Base-by-base conservation (phyloP, 768 basidiomycete species). In the Boletales sp. region DNA sequence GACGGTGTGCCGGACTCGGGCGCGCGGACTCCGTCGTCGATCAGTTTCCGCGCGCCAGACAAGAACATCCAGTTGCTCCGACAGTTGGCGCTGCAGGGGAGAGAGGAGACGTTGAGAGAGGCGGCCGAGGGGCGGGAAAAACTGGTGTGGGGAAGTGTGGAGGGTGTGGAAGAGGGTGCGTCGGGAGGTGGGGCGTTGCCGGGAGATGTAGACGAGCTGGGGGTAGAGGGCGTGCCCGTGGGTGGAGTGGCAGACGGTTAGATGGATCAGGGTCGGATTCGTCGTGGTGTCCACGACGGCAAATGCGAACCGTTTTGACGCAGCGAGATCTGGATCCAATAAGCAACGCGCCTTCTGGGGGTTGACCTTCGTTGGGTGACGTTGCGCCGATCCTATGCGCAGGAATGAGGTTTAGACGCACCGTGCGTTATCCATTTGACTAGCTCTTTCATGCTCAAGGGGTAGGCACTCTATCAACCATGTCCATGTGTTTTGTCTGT, bases 11-110 rank as follows among this genome's bases (percentile, higher is more conserved):
- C 49, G 45, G 42, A 14, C 3, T 40, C 47, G 1, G 51, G 18
- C 4, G 40, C 37, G 30, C 48, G 5, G n/a, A 34, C 10, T 7
- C 34, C 34, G 34, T 14, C 34, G 24, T 12, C 34, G 15, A 34
- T 34, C 34, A 34, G 32, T 77, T 84, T 62, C 59, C 53, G 61
- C 21, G 45, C 56, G 9, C 65, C 78, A 0, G 65, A 65, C 27
- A 43, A 39, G 12, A 51, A 35, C 8, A 72, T 84, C 43, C 57
- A 67, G 52, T 43, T 46, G 19, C 69, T 83, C 35, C 73, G 85
- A 10, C 58, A 58, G 47, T 55, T 85, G 24, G 76, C 84, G 8
- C 63, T 71, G 29, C 60, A 68, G 15, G 84, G 83, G 0, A 68
- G 72, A 21, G 54, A 64, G 40, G 69, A 79, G 40, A 72, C 73